Evolutionary conservation across 768 basidiomycete genomes (phyloP).

Genomic region (Suillus clintonianus): DNA sequence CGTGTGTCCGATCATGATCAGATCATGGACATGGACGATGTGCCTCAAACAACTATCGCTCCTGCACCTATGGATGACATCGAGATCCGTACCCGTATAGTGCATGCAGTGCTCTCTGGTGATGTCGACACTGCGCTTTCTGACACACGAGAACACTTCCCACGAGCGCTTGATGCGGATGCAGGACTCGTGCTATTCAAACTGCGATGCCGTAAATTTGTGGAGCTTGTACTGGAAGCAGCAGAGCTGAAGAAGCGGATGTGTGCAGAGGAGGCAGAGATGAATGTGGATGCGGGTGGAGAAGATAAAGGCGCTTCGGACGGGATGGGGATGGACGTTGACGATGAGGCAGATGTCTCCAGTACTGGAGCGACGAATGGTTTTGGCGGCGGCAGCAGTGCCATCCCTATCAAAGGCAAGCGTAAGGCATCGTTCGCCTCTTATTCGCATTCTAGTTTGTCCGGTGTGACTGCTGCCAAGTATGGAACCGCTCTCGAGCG

Average conservation of each 20-base stretch:
- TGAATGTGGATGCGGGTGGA: constrained; percentile 34
- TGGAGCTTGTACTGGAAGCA: constrained; percentile 77
- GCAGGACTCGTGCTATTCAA: constrained; percentile 77
- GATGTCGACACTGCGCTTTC: constrained; percentile 70
- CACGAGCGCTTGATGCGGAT: constrained; percentile 65
- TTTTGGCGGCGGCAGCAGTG: constrained; percentile 14
- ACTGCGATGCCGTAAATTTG: constrained; percentile 81
- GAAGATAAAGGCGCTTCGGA: constrained; percentile 40
- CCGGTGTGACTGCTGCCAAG: constrained; percentile 32
- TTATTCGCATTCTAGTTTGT: constrained; percentile 24
- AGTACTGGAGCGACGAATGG: constrained; percentile 13
- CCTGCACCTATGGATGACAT: constrained; percentile 51
- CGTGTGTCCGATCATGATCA: constrained; percentile 36
- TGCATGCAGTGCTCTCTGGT: constrained; percentile 66
- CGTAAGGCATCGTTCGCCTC: constrained; percentile 29
- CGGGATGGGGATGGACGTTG: constrained; percentile 62
- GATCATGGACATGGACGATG: constrained; percentile 49
- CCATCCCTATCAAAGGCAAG: constrained; percentile 34
- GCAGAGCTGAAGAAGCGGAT: constrained; percentile 68
- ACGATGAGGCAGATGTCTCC: constrained; percentile 34
- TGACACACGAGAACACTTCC: constrained; percentile 57
- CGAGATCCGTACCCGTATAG: constrained; percentile 67
- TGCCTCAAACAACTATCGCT: constrained; percentile 14
- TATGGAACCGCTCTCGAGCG: constrained; percentile 62
- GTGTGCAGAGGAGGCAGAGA: constrained; percentile 41